Evolutionary conservation across 257 asterid genomes (phyloP).

Genomic region (Linderniella brevidens): DNA sequence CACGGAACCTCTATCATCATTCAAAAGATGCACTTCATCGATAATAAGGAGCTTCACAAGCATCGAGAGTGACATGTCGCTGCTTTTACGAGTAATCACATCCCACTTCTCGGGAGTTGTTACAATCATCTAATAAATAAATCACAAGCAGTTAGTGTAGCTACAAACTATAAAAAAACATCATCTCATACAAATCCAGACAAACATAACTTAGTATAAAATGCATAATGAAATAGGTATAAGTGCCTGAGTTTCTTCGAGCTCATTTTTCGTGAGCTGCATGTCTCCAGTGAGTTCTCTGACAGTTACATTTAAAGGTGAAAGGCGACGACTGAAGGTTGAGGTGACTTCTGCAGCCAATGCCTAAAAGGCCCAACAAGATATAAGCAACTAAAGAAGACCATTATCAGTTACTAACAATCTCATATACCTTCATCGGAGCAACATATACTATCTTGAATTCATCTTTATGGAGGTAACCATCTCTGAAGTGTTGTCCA

Average conservation of each 20-base stretch:
- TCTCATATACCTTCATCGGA: slow-evolving; percentile 67
- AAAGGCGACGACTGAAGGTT: slow-evolving; percentile 77
- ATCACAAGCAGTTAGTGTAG: not conserved
- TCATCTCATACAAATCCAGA: not conserved
- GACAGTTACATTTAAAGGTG: slow-evolving; percentile 75
- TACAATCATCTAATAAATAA: slow-evolving; percentile 75
- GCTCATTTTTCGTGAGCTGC: slow-evolving; percentile 90
- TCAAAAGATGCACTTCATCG: slow-evolving; percentile 92
- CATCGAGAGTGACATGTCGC: slow-evolving; percentile 96
- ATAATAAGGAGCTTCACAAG: slow-evolving; percentile 95
- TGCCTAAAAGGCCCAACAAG: slow-evolving; percentile 35
- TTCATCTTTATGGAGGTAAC: slow-evolving; percentile 88
- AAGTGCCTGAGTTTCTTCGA: slow-evolving; percentile 83
- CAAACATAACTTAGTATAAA: not conserved
- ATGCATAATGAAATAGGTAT: not conserved
- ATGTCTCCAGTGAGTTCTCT: slow-evolving; percentile 97
- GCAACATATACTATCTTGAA: slow-evolving; percentile 98
- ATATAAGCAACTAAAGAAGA: slow-evolving; percentile 6
- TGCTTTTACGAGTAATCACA: slow-evolving; percentile 97
- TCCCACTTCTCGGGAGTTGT: slow-evolving; percentile 99
- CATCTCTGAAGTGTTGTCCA: slow-evolving; percentile 81
- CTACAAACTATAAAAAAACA: not conserved
- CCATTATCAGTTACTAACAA: not conserved
- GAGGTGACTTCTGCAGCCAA: slow-evolving; percentile 97
- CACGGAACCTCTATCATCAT: slow-evolving; percentile 96